Base-by-base conservation (phyloP, 2,329 filamentous ascomycete genomes). In the Beauveria sp. region DNA sequence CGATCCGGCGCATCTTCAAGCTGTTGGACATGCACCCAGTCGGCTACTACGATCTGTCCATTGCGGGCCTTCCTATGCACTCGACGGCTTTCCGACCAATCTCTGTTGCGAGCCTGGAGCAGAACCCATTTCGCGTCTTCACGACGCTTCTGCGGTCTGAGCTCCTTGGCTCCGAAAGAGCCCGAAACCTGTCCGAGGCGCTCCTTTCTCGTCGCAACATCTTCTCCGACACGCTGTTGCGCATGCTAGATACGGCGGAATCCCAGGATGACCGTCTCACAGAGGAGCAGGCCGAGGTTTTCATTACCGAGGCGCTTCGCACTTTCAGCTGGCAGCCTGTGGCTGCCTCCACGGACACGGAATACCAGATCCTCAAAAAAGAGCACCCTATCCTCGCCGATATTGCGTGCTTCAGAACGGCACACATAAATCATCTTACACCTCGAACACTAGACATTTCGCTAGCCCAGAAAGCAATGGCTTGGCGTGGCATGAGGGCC, bases 371-470 rank as follows among this genome's bases (percentile, higher is more conserved):
- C 3, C 71, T 83, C 2, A 72, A 72, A 9, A 9, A 65, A 0
- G 78, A 79, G 61, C 77, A 81, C 58, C 77, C 80, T 0, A 70
- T 82, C 3, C 68, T 82, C 3, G 79, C 79, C 0, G 80, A 82
- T 60, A 76, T 82, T 47, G 77, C 69, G 0, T 73, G 68, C 54
- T 75, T 76, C 63, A 65, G 64, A 6, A 77, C 71, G 30, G 70
- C 78, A 1, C 81, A 83, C 64, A 80, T 83, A 65, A 83, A 83
- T 63, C 81, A 83, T 59, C 73, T 83, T 1, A 82, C 81, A 0
- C 81, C 81, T 0, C 72, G 79, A 1, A 79, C 79, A 0, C 69
- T 82, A 3, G 76, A 82, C 59, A 83, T 83, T 28, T 71, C 75
- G 10, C 65, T 71, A 0, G 78, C 75, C 1, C 79, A 82, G 58